Conservation (phyloP, 2,329 filamentous ascomycete genomes). For the Gaeumannomyces sp. region DNA sequence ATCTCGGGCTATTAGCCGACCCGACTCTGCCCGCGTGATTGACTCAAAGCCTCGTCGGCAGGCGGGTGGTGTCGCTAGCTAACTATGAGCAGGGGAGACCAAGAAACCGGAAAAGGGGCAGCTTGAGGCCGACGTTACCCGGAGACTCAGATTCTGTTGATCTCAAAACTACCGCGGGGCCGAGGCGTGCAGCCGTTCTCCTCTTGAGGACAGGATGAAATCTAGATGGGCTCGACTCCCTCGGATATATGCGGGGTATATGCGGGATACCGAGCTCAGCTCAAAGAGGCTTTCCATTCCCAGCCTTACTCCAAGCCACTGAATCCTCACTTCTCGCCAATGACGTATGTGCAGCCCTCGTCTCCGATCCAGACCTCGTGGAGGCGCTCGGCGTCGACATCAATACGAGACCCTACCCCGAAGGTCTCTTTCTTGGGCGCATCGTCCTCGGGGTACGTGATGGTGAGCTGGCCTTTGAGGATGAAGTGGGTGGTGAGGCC, state of each 20-base stretch:
- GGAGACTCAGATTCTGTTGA: background rate
- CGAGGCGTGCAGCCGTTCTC: background rate
- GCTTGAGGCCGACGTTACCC: background rate
- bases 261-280: background rate
- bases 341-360: conserved; percentile 62
- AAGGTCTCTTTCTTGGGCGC: conserved; percentile 51
- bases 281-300: background rate
- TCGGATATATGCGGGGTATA: background rate
- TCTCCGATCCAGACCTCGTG: conserved; percentile 67
- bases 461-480: conserved; percentile 56
- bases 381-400: conserved; percentile 56
- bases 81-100: background rate
- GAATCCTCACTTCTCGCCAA: conserved; percentile 42
- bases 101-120: background rate
- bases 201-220: no score
- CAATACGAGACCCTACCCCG: conserved; percentile 54
- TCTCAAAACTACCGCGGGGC: background rate
- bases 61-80: background rate
- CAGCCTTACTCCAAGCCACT: background rate
- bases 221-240: background rate
- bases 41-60: no score
- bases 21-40: no score
- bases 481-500: conserved; percentile 66
- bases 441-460: conserved; percentile 58
- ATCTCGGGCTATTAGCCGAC: no score